Evolutionary conservation across 1,139 yeast species (phyloP).

Genomic region (Lodderomyces oxycetoniae): DNA sequence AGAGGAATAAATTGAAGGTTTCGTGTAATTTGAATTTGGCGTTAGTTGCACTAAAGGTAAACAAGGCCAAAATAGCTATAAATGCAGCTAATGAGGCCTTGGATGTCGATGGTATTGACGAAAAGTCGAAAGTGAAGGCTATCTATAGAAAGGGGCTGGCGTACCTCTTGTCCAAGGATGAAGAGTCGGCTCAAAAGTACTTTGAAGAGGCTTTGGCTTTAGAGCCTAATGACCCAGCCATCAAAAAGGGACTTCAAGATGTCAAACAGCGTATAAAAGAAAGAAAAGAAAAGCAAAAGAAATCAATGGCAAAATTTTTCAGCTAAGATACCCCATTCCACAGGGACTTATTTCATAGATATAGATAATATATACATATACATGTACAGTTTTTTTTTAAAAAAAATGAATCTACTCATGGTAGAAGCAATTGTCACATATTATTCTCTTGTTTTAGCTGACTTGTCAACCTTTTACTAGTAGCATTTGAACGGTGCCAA

Average conservation of each 20-base stretch:
- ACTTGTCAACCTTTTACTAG: too few species aligned
- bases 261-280: slow-evolving; percentile 50
- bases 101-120: slow-evolving; percentile 57
- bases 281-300: slow-evolving; percentile 68
- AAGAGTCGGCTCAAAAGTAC: slow-evolving; percentile 63
- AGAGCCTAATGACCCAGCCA: slow-evolving; percentile 74
- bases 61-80: slow-evolving; percentile 53
- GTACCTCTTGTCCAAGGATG: slow-evolving; percentile 56
- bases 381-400: too few species aligned
- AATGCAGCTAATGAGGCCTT: slow-evolving; percentile 63
- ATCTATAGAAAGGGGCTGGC: slow-evolving; percentile 83
- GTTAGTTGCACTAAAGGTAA: slow-evolving; percentile 64
- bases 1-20: slow-evolving; percentile 51
- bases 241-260: slow-evolving; percentile 59
- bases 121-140: slow-evolving; percentile 75
- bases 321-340: too few species aligned
- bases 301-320: slow-evolving; percentile 83
- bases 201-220: slow-evolving; percentile 61
- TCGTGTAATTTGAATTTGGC: slow-evolving; percentile 70
- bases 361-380: too few species aligned
- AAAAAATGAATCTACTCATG: too few species aligned
- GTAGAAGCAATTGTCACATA: too few species aligned
- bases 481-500: too few species aligned
- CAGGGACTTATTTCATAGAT: too few species aligned
- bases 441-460: too few species aligned